These are phyloP conservation scores for Fusarium sp. DNA, from an alignment of 2,329 filamentous ascomycete species.

Conservation along the genomic window DNA sequence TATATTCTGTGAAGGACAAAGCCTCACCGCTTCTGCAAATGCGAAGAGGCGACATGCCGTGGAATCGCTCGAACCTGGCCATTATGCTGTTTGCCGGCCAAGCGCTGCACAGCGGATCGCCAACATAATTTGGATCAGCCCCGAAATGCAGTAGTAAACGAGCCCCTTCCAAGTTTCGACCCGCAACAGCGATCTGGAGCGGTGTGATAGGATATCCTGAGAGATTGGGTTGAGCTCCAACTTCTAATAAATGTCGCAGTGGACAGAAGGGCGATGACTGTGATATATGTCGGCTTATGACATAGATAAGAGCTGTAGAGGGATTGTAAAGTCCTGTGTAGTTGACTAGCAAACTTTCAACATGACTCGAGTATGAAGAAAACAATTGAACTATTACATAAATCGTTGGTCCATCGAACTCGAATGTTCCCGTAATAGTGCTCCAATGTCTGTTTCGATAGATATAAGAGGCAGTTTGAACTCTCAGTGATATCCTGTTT, in stretches of 20 bases:
- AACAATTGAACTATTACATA: rapidly evolving
- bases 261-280: too few relatives aligned
- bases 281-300: rapidly evolving
- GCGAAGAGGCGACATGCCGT: not conserved
- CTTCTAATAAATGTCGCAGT: not conserved
- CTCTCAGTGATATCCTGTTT: not conserved
- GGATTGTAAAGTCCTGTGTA: not conserved
- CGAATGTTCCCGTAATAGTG: too few relatives aligned
- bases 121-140: not conserved
- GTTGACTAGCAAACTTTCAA: too few relatives aligned
- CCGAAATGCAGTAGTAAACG: rapidly evolving
- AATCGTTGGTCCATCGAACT: not conserved
- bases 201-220: rapidly evolving
- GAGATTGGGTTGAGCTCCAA: not conserved
- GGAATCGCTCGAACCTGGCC: rapidly evolving
- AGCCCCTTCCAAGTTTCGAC: rapidly evolving
- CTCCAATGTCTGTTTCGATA: too few relatives aligned
- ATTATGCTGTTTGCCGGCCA: rapidly evolving
- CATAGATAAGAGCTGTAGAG: rapidly evolving
- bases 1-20: too few relatives aligned
- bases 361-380: too few relatives aligned
- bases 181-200: not conserved
- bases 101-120: rapidly evolving
- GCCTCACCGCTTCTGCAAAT: not conserved
- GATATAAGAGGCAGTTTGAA: too few relatives aligned